phyloP scores from a whole-genome alignment of 345 rosid species.

The Eucalyptus guilfoylei region DNA sequence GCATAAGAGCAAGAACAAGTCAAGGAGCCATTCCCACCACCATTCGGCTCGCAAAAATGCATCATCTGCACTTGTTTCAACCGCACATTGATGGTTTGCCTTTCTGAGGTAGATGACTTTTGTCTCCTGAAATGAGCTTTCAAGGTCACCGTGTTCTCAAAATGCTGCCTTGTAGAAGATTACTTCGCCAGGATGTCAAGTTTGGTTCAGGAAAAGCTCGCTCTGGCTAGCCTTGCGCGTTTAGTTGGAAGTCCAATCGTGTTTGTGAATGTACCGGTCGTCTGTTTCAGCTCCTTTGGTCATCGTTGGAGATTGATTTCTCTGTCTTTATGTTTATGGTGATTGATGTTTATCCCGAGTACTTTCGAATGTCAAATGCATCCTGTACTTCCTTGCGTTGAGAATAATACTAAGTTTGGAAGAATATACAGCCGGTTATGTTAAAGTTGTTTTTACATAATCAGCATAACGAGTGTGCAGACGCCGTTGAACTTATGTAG shows the following conservation, averaged over 20 bases:
- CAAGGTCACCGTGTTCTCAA: neutral
- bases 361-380: neutral
- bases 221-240: neutral
- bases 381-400: neutral
- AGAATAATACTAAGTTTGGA: neutral
- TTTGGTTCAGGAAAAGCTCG: neutral
- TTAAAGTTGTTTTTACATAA: neutral
- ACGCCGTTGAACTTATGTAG: neutral
- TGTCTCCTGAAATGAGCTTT: neutral
- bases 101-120: neutral
- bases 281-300: neutral
- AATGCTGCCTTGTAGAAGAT: neutral
- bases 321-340: neutral
- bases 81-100: neutral
- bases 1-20: conserved; percentile 2
- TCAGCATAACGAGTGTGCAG: neutral
- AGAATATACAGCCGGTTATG: neutral
- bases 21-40: conserved; percentile 21
- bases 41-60: conserved; percentile 3
- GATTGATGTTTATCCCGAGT: neutral
- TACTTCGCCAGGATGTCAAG: neutral
- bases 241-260: neutral
- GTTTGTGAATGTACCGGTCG: neutral
- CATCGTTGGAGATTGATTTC: neutral
- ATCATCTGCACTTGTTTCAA: conserved; percentile 9